phyloP scores from a whole-genome alignment of 2,329 filamentous ascomycete species.

The Fusarium fujikuroi region DNA sequence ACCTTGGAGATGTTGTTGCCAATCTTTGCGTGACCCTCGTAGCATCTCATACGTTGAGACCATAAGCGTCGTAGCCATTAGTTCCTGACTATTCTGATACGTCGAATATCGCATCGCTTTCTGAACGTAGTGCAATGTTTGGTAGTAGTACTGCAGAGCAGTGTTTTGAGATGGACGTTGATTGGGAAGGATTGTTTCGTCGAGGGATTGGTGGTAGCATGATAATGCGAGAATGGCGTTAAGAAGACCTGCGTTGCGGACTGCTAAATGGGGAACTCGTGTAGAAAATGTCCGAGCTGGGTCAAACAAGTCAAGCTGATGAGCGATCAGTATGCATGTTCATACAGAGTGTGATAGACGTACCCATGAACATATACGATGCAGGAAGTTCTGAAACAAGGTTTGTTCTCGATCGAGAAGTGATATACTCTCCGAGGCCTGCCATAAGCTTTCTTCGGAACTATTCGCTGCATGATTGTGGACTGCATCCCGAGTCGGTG shows the following conservation, averaged over 20 bases:
- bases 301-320: conserved; percentile 41
- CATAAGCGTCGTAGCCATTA: conserved; percentile 68
- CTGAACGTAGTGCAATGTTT: conserved; percentile 70
- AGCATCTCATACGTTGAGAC: conserved; percentile 75
- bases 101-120: conserved; percentile 67
- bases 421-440: conserved; percentile 32
- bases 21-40: conserved; percentile 59
- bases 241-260: conserved; percentile 63
- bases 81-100: conserved; percentile 67
- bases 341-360: background rate
- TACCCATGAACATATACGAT: conserved; percentile 43
- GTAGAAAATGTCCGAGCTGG: conserved; percentile 37
- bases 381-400: conserved; percentile 40
- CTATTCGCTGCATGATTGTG: fast-evolving
- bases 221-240: conserved; percentile 67
- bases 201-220: conserved; percentile 38
- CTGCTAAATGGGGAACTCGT: conserved; percentile 34
- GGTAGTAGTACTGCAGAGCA: conserved; percentile 65
- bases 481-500: background rate
- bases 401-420: conserved; percentile 37
- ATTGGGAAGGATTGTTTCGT: background rate
- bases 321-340: background rate
- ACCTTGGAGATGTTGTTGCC: conserved; percentile 71
- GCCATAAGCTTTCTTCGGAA: conserved; percentile 38
- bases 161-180: conserved; percentile 31